Conservation (phyloP, 108 stramenopile species). For the Bacterosira constricta region DNA sequence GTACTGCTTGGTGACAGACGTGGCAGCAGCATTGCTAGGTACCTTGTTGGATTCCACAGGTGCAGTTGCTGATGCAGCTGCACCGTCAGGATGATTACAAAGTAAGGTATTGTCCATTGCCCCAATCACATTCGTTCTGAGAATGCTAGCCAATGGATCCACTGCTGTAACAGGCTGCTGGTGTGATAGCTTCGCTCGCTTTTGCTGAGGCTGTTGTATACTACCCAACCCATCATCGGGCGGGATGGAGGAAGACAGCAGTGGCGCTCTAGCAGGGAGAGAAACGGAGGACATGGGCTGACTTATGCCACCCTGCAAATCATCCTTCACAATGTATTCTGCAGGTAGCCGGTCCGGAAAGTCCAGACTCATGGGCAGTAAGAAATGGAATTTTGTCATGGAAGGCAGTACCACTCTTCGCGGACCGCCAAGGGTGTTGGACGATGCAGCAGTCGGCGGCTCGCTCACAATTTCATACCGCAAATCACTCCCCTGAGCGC, state of each 20-base stretch:
- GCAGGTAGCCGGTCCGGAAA: conserved; percentile 37
- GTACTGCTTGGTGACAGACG: conserved; percentile 8
- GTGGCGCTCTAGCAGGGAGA: background rate
- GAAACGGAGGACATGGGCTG: background rate
- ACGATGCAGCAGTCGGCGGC: background rate
- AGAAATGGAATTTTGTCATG: conserved; percentile 50
- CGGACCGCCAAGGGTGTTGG: too few species aligned
- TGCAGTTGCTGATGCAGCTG: background rate
- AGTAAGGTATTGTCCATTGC: background rate
- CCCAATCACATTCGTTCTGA: background rate
- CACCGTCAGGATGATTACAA: background rate
- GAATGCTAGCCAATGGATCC: background rate
- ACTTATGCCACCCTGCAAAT: conserved; percentile 4
- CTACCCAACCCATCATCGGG: background rate
- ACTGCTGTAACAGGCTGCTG: conserved; percentile 4
- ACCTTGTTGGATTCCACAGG: conserved; percentile 12
- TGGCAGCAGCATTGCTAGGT: background rate
- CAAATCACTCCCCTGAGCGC: conserved; percentile 48
- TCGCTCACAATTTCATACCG: conserved; percentile 42
- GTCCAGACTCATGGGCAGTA: conserved; percentile 41
- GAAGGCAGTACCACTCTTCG: conserved; percentile 1
- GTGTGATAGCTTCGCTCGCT: conserved; percentile 3
- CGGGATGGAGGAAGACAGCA: background rate
- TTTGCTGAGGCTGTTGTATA: conserved; percentile 1
- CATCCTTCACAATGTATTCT: conserved; percentile 7